Conservation (phyloP, 2,329 filamentous ascomycete species). For the Magnaporthiopsis incrustans region DNA sequence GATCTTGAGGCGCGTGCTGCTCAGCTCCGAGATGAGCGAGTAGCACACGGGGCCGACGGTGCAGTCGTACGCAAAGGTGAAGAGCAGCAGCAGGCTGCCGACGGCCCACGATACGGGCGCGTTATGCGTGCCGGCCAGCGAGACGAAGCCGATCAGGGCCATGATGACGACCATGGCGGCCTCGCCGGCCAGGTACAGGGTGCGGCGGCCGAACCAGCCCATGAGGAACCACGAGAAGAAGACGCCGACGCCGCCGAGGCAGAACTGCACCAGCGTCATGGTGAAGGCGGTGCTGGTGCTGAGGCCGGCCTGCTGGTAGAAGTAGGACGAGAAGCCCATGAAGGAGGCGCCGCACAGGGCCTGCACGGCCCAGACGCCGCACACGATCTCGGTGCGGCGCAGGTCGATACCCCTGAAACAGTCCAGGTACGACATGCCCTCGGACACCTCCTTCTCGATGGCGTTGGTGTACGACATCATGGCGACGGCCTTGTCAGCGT, state of each 20-base stretch:
- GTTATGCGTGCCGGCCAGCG: conserved; percentile 10
- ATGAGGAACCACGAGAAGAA: conserved; percentile 43
- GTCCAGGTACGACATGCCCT: conserved; percentile 37
- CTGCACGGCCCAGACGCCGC: conserved; percentile 40
- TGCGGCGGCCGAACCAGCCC: conserved; percentile 39
- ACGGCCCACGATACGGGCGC: conserved; percentile 24
- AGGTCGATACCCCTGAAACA: conserved; percentile 45
- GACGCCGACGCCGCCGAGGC: conserved; percentile 42
- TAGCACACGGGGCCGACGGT: conserved; percentile 37
- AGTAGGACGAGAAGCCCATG: conserved; percentile 39
- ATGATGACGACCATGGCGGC: conserved; percentile 31
- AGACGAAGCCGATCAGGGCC: conserved; percentile 27
- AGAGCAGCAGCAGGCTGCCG: conserved; percentile 10
- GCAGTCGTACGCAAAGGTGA: conserved; percentile 8
- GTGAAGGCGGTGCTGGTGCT: conserved; percentile 26
- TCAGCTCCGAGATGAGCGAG: conserved; percentile 38
- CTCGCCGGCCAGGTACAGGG: conserved; percentile 38
- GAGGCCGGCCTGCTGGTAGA: conserved; percentile 33
- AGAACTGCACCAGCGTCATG: conserved; percentile 39
- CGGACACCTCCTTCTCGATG: conserved; percentile 33
- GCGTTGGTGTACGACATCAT: conserved; percentile 28
- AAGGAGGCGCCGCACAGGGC: conserved; percentile 39
- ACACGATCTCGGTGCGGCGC: conserved; percentile 44
- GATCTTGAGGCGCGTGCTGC: conserved; percentile 35
- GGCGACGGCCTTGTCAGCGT: conserved; percentile 17